A percentile compares a stretch with the other conserved stretches of the same genome.
phyloP scores from a whole-genome alignment of 768 basidiomycete species.

The Tulasnella sp. region DNA sequence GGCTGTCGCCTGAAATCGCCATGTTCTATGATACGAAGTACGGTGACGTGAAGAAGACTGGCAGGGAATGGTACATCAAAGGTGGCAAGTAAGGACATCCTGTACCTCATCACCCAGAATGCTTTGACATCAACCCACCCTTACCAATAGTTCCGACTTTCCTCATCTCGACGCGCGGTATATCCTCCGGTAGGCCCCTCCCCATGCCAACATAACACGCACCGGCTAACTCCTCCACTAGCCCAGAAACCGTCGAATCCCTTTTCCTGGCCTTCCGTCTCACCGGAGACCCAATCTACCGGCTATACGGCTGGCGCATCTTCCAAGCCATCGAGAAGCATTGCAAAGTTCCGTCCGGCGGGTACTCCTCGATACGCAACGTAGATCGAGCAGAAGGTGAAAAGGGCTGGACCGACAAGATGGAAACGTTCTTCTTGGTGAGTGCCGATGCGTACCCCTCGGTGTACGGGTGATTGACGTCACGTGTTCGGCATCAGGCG shows the following conservation, averaged over 20 bases:
- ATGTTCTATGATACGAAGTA: constrained; percentile 63
- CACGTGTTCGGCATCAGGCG: constrained; percentile 36
- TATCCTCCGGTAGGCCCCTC: constrained; percentile 58
- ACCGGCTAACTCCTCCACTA: constrained; percentile 22
- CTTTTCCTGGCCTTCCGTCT: constrained; percentile 84
- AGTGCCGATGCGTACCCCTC: neutral
- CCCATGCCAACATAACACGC: constrained; percentile 4
- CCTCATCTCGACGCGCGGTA: constrained; percentile 70
- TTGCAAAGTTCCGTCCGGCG: constrained; percentile 59
- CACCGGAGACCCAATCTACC: constrained; percentile 70
- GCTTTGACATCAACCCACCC: neutral
- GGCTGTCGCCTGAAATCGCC: constrained; percentile 79
- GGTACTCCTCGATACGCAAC: constrained; percentile 72
- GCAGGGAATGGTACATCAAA: constrained; percentile 84
- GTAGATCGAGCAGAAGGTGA: constrained; percentile 61
- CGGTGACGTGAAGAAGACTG: constrained; percentile 27
- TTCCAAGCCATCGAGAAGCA: constrained; percentile 82
- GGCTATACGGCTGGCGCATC: constrained; percentile 76
- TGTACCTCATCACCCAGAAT: neutral
- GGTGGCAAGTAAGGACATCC: constrained; percentile 33
- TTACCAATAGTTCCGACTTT: neutral
- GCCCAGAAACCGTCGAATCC: constrained; percentile 90
- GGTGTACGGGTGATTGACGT: neutral
- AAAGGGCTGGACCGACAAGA: constrained; percentile 57
- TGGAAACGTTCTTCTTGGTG: constrained; percentile 93